Conservation (phyloP, 1,139 yeast species). For the Blastobotrys proliferans region DNA sequence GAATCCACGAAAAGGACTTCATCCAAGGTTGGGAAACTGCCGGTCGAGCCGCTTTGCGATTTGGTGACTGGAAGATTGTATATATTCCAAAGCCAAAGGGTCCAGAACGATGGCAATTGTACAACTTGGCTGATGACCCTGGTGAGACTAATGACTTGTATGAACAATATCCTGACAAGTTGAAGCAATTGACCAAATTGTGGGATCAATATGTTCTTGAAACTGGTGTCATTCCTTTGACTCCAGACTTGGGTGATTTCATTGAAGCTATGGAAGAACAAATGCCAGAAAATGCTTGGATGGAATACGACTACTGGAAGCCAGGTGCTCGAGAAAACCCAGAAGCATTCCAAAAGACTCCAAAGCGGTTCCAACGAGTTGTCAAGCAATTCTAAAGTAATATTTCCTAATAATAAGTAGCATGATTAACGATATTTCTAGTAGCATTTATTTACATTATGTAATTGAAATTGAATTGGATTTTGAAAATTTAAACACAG, state of each 20-base stretch:
- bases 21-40: slow-evolving; percentile 59
- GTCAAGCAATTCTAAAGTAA: slow-evolving; percentile 19
- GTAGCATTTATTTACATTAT: neutral
- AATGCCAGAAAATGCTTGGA: slow-evolving; percentile 13
- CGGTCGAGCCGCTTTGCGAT: slow-evolving; percentile 53
- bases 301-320: slow-evolving; percentile 15
- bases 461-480: too few species aligned
- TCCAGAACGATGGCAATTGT: slow-evolving; percentile 49
- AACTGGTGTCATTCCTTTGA: slow-evolving; percentile 47
- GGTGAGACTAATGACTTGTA: slow-evolving; percentile 48
- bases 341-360: slow-evolving; percentile 7
- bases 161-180: slow-evolving; percentile 33
- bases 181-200: slow-evolving; percentile 42
- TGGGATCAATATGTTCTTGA: slow-evolving; percentile 55
- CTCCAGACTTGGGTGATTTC: slow-evolving; percentile 14
- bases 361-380: slow-evolving; percentile 7
- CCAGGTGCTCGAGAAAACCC: slow-evolving; percentile 14
- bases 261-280: slow-evolving; percentile 14
- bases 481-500: neutral
- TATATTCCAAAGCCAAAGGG: slow-evolving; percentile 46
- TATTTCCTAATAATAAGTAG: neutral
- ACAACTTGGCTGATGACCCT: slow-evolving; percentile 42
- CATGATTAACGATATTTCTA: neutral
- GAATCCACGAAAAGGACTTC: slow-evolving; percentile 42
- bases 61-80: slow-evolving; percentile 48